Base-by-base conservation (phyloP, 164 flowering plant genomes). In the Macadamia tetraphylla region DNA sequence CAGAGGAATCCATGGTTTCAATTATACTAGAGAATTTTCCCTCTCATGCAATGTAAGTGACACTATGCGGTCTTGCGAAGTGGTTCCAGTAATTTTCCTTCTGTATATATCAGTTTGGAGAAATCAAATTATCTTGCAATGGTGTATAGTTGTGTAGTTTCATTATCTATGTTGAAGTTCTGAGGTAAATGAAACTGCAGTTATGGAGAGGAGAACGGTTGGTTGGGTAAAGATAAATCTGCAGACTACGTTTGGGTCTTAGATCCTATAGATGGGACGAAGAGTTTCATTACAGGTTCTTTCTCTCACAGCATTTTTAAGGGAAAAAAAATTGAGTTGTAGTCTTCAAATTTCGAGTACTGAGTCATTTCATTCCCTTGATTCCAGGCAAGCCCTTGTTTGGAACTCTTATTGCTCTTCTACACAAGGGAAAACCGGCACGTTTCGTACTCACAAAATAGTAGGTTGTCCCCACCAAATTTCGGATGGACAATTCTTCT, bases 211-310 rank as follows among this genome's bases (percentile, higher is more conserved):
- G 99, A 95, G 67, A 89, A 86, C 63, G 98, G 99, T 9, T 95
- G 99, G 99, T 81, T 80, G 77, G 92, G 90, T 78, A 82, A 79
- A 64, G 90, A 91, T 77, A 79, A 82, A 31, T 69, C 60, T 77
- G 83, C 98, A 31, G 93, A 92, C 31, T 95, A 82, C 81, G 95
- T 95, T 69, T 95, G 98, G 98, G 93, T 95, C 65, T 81, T 95
- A 62, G 99, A 92, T 74, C 99, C 97, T 6, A 92, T 95, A 60
- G 98, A 95, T 81, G 99, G 99, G 46, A 95, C 98, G 17, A 95
- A 92, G 83, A 92, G 99, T 76, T 95, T 95, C 70, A 95, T 92
- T 55, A 95, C 99, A 46, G 99, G 98, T 95, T 75, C 5, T 0
- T 18, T 43, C 40, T 67, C n/a, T 55, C 42, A 23, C 23, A 23